Conservation (phyloP, 75 land plant genomes). For the Selaginella tamariscina region DNA sequence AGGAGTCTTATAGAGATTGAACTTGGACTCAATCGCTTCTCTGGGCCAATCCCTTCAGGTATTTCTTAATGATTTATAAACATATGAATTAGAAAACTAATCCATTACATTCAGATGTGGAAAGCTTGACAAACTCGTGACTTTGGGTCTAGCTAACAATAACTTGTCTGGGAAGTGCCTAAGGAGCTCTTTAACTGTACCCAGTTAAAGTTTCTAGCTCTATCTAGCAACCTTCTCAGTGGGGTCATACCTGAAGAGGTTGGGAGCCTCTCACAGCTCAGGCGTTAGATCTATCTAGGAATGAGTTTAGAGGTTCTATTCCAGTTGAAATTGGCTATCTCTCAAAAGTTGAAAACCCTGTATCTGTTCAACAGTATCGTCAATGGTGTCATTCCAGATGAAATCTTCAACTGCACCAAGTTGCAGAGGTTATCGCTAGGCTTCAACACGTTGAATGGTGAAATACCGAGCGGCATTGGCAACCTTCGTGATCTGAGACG, state of each 20-base stretch:
- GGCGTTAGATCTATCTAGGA: slow-evolving; percentile 49
- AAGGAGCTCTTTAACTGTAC: slow-evolving; percentile 33
- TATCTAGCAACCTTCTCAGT: slow-evolving; percentile 40
- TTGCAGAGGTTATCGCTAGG: not conserved
- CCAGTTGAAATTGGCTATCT: slow-evolving; percentile 22
- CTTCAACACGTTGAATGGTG: not conserved
- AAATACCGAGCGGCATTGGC: slow-evolving; percentile 6
- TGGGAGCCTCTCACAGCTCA: slow-evolving; percentile 38
- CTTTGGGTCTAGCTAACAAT: slow-evolving; percentile 40
- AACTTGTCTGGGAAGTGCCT: slow-evolving; percentile 41
- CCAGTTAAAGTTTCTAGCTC: slow-evolving; percentile 39
- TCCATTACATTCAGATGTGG: not conserved
- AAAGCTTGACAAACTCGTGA: not conserved
- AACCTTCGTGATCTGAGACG: not conserved
- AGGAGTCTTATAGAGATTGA: not conserved
- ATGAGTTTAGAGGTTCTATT: slow-evolving; percentile 37
- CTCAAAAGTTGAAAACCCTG: not conserved
- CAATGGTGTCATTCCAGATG: not conserved
- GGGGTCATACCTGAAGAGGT: slow-evolving; percentile 44
- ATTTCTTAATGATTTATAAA: not conserved
- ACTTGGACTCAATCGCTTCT: not conserved
- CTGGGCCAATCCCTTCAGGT: not conserved
- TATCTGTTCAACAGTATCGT: not conserved
- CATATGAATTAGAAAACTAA: not conserved
- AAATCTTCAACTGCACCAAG: slow-evolving; percentile 8